Percentiles rank a stretch among this genome's conserved stretches.
These are phyloP conservation scores for Globisporangium uncinulatum DNA, from an alignment of 352 stramenopile species.

Conservation along the genomic window DNA sequence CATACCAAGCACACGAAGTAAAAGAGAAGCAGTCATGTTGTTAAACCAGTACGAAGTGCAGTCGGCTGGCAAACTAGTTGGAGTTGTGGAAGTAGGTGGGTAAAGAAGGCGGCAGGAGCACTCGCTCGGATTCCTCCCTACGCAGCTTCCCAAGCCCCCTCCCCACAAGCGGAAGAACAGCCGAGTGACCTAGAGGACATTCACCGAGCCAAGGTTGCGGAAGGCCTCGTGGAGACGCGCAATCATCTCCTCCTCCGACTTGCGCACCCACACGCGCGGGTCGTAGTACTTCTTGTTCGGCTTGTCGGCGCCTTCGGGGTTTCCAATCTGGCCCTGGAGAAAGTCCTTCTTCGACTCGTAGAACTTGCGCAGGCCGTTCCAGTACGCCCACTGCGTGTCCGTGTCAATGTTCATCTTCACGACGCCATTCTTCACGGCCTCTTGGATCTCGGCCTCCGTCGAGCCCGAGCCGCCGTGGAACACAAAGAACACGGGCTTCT, in stretches of 20 bases:
- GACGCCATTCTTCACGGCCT: slow-evolving; percentile 94
- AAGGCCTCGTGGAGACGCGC: slow-evolving; percentile 87
- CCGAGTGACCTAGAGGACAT: slow-evolving; percentile 44
- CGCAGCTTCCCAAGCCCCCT: too few species aligned
- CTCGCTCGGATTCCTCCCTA: too few species aligned
- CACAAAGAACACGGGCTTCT: slow-evolving; percentile 98
- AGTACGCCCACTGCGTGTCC: slow-evolving; percentile 99
- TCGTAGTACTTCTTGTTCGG: slow-evolving; percentile 99
- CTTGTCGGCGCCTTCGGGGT: slow-evolving; percentile 95
- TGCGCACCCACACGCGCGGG: slow-evolving; percentile 95
- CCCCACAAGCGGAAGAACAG: too few species aligned
- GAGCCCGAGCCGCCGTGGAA: slow-evolving; percentile 99
- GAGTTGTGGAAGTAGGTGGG: too few species aligned
- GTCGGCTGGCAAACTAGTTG: not conserved
- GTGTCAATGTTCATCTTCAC: slow-evolving; percentile 99
- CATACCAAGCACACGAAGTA: not conserved
- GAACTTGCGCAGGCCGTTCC: slow-evolving; percentile 97
- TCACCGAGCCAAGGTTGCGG: slow-evolving; percentile 87
- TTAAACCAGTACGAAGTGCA: not conserved
- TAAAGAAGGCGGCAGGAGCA: too few species aligned
- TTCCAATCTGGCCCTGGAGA: slow-evolving; percentile 97
- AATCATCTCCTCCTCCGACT: slow-evolving; percentile 95
- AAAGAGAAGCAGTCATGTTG: slow-evolving; percentile 8
- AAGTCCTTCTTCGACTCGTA: slow-evolving; percentile 97
- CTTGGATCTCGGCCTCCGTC: slow-evolving; percentile 94